Conservation (phyloP, 371 early-diverging fungal species). For the Sporodiniella umbellata region DNA sequence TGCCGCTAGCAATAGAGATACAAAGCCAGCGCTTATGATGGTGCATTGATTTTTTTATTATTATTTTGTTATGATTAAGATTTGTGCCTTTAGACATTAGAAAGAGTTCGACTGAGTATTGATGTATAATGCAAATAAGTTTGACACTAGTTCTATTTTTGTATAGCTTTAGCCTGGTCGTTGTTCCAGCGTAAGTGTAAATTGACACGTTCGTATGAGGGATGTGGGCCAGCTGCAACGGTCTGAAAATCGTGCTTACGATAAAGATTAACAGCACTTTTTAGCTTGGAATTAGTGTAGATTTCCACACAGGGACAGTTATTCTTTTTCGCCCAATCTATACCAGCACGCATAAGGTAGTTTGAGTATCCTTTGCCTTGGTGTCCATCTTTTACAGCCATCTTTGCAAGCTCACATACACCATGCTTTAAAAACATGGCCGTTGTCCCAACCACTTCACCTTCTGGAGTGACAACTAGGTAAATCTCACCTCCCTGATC, state of each 20-base stretch:
- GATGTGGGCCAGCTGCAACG: conserved; percentile 13
- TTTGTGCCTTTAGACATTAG: no score
- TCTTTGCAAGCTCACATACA: conserved; percentile 16
- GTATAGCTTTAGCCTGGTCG: no score
- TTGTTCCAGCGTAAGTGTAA: conserved; percentile 13
- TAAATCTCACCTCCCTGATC: conserved; percentile 20
- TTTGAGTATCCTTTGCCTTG: conserved; percentile 21
- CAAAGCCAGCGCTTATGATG: no score
- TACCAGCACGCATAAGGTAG: conserved; percentile 14
- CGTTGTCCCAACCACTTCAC: conserved; percentile 12
- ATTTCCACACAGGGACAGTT: conserved; percentile 6
- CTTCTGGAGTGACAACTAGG: conserved; percentile 2
- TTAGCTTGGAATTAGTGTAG: conserved; percentile 1
- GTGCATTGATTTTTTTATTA: no score
- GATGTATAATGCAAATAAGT: no score
- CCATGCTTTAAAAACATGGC: conserved; percentile 23
- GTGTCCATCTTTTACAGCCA: conserved; percentile 15
- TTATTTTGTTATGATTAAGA: no score
- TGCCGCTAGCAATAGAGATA: no score
- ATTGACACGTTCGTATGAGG: conserved; percentile 9
- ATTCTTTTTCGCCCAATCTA: conserved; percentile 12
- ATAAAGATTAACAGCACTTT: conserved; percentile 9
- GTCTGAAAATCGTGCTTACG: conserved; percentile 9
- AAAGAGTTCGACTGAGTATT: no score
- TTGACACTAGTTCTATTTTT: no score